Evolutionary conservation across 1,139 yeast genomes (phyloP).

Genomic region (Geotrichum carabidarum): DNA sequence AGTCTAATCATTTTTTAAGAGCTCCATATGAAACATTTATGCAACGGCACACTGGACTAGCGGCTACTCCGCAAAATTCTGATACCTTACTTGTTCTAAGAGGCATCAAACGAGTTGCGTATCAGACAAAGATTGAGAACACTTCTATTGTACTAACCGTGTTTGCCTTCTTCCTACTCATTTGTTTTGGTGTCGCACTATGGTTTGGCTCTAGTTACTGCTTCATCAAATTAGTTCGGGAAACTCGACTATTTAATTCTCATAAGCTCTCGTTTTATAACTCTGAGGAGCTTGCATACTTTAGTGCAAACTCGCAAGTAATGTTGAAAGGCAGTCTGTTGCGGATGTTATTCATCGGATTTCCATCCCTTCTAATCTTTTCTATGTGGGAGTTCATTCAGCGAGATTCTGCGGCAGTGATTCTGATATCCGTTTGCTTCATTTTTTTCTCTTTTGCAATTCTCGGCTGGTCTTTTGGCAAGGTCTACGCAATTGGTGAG

Average conservation of each 20-base stretch:
- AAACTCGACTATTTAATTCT: conserved; percentile 4
- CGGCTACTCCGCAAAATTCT: conserved; percentile 21
- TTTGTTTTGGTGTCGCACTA: conserved; percentile 39
- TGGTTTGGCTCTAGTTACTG: conserved; percentile 27
- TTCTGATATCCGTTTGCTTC: conserved; percentile 73
- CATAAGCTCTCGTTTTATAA: conserved; percentile 17
- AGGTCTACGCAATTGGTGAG: conserved; percentile 66
- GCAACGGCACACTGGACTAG: conserved; percentile 9
- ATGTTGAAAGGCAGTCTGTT: conserved; percentile 84
- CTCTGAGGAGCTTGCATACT: conserved; percentile 43
- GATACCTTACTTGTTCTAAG: conserved; percentile 51
- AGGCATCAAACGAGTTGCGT: conserved; percentile 92
- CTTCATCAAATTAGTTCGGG: conserved; percentile 21
- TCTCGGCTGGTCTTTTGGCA: conserved; percentile 63
- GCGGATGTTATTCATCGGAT: conserved; percentile 52
- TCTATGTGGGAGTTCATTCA: conserved; percentile 87
- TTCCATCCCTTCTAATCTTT: conserved; percentile 71
- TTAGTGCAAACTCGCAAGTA: conserved; percentile 68
- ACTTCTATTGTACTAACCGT: conserved; percentile 83
- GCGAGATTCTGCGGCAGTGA: conserved; percentile 78
- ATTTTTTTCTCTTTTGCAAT: conserved; percentile 54
- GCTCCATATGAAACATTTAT: background rate
- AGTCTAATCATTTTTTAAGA: conserved; percentile 12
- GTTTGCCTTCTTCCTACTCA: conserved; percentile 74
- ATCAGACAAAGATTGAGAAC: conserved; percentile 73